These are phyloP conservation scores for Podaxis mareebaensis DNA, from an alignment of 768 basidiomycete genomes.

Conservation along the genomic window DNA sequence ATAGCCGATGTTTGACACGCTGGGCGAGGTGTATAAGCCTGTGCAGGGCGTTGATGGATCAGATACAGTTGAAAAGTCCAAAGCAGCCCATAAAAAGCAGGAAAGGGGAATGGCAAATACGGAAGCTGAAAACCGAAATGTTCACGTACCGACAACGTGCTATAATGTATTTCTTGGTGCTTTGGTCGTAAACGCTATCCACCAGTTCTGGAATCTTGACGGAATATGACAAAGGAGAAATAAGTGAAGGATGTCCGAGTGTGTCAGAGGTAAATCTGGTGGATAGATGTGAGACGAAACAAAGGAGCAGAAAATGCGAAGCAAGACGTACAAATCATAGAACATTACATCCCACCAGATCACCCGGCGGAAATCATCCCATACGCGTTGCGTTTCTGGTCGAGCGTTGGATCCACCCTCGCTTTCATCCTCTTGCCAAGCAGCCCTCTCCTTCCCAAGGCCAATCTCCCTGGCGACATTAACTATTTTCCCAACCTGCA, in stretches of 20 bases:
- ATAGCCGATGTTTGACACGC: conserved; percentile 53
- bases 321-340: conserved; percentile 69
- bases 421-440: conserved; percentile 32
- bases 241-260: conserved; percentile 61
- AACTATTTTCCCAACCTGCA: conserved; percentile 68
- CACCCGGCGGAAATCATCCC: conserved; percentile 33
- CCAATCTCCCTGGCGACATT: conserved; percentile 66
- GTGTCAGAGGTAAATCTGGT: conserved; percentile 69
- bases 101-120: background rate
- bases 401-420: conserved; percentile 19
- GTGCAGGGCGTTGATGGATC: background rate
- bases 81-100: background rate
- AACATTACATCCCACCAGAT: conserved; percentile 82
- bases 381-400: background rate
- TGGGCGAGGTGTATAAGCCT: conserved; percentile 69
- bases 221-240: conserved; percentile 54
- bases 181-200: conserved; percentile 10
- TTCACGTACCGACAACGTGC: conserved; percentile 23
- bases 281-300: conserved; percentile 3
- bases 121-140: background rate
- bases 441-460: conserved; percentile 54
- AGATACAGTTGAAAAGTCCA: background rate
- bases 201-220: conserved; percentile 58
- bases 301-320: conserved; percentile 8
- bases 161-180: conserved; percentile 6